phyloP scores from a whole-genome alignment of 495 filamentous ascomycete genomes.

The Penicillium alfredii region DNA sequence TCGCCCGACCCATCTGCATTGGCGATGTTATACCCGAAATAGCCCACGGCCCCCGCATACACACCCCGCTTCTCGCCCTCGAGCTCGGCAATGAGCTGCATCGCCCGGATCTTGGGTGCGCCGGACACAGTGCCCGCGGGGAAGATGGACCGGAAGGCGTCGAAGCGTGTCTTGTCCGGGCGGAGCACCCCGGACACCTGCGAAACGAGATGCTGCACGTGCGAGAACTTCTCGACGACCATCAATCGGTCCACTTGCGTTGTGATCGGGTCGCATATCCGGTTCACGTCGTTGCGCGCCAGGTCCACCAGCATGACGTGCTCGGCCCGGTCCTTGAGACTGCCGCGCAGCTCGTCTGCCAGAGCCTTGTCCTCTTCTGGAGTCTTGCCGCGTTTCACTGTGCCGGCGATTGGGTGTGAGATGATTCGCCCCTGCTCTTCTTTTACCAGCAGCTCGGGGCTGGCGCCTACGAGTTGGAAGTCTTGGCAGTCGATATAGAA shows the following conservation, averaged over 20 bases:
- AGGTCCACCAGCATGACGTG: constrained; percentile 99
- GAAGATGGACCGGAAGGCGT: constrained; percentile 94
- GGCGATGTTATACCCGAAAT: constrained; percentile 48
- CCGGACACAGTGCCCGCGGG: constrained; percentile 91
- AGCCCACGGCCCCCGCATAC: constrained; percentile 95
- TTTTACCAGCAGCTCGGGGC: constrained; percentile 89
- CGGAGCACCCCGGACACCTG: constrained; percentile 88
- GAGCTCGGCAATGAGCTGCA: constrained; percentile 94
- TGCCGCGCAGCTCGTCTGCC: constrained; percentile 68
- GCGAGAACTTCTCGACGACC: constrained; percentile 92
- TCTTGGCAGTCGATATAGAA: constrained; percentile 89
- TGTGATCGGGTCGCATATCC: constrained; percentile 84
- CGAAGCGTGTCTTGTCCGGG: constrained; percentile 79
- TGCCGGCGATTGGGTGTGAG: constrained; percentile 95
- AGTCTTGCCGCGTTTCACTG: constrained; percentile 78
- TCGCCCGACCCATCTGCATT: constrained; percentile 32
- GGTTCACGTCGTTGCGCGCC: constrained; percentile 92
- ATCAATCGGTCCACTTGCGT: constrained; percentile 88
- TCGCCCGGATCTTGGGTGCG: constrained; percentile 91
- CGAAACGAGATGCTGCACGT: constrained; percentile 94
- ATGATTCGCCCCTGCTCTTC: constrained; percentile 81
- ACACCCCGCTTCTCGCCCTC: constrained; percentile 91
- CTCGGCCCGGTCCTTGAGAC: constrained; percentile 90
- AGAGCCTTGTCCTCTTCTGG: constrained; percentile 73
- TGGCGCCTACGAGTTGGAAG: constrained; percentile 93